Evolutionary conservation across 306 rosid species (phyloP), one percentile per base, ranked within the genome.

Genomic region (Fragaria nilgerrensis): DNA sequence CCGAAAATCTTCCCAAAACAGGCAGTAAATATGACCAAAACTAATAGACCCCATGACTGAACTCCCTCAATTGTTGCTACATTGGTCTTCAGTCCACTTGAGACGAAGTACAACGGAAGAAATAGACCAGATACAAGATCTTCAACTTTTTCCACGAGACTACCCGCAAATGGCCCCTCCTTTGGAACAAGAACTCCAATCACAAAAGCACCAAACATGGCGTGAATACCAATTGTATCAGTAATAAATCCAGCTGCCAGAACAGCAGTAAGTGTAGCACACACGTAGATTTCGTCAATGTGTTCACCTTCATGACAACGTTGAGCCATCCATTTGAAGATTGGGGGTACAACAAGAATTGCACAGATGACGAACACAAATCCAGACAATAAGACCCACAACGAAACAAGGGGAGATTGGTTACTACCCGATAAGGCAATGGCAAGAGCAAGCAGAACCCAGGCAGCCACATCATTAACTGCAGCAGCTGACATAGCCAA

Each of bases 401-500:
- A 52, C 0, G 98, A 58, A 70, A 87, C 89, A 7, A 91, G 83
- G 34, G 92, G 86, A 76, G 98, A 90, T 37, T 82, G 80, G 32
- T n/a, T 72, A 53, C 55, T 55, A 43, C 97, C 92, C 3, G 97
- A 90, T 50, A 94, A 84, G 73, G 97, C 90, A 76, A 94, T 77
- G 74, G 97, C 97, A 34, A 91, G 86, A 41, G 98, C 98, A 80
- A 94, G 98, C 68, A 94, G 85, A 81, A 94, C 84, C 98, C 98
- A 94, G 25, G 98, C 98, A 39, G 91, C 96, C 72, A 91, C 87
- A 45, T 94, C 98, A 34, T 94, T 94, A 39, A 94, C 88, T 71
- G 98, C 98, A 37, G 98, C 98, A 45, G 97, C 98, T 13, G 98
- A 90, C 97, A 93, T 91, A 25, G 98, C 98, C 80, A 86, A 76